Evolutionary conservation across 441 rosid species (phyloP).

Genomic region (Mallotus japonicus): DNA sequence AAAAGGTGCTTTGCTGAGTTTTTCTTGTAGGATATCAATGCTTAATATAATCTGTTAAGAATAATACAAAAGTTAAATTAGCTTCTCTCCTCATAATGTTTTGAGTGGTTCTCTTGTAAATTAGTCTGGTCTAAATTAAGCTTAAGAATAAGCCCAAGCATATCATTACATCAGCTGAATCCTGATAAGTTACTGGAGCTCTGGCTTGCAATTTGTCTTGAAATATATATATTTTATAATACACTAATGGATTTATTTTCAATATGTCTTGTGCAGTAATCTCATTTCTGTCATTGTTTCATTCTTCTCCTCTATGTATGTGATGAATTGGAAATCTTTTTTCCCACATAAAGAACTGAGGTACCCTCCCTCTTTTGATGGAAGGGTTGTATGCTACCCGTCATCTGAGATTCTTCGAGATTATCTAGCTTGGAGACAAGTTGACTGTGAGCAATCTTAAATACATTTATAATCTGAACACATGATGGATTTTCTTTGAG

Average conservation of each 20-base stretch:
- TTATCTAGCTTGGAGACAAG: slow-evolving; percentile 97
- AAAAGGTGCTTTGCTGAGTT: no score
- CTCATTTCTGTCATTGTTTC: slow-evolving; percentile 67
- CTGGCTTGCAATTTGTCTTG: neutral
- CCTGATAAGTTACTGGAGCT: neutral
- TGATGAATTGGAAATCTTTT: slow-evolving; percentile 67
- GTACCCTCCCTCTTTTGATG: slow-evolving; percentile 84
- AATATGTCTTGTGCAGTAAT: slow-evolving; percentile 40
- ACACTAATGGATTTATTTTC: slow-evolving; percentile 4
- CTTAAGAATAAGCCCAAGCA: neutral
- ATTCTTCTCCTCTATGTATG: slow-evolving; percentile 73
- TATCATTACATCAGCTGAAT: slow-evolving; percentile 2
- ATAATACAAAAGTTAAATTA: no score
- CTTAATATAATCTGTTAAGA: no score
- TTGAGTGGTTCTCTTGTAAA: neutral
- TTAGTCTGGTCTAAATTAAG: neutral
- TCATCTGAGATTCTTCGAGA: slow-evolving; percentile 68
- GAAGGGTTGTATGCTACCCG: slow-evolving; percentile 92
- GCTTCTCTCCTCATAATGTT: neutral
- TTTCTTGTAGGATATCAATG: no score
- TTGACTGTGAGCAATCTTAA: slow-evolving; percentile 74
- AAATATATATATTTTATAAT: neutral
- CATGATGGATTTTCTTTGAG: neutral
- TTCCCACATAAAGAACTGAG: slow-evolving; percentile 65
- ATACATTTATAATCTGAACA: neutral